Evolutionary conservation across 208 protist genomes (phyloP).

Genomic region (Trypanosoma grayi): DNA sequence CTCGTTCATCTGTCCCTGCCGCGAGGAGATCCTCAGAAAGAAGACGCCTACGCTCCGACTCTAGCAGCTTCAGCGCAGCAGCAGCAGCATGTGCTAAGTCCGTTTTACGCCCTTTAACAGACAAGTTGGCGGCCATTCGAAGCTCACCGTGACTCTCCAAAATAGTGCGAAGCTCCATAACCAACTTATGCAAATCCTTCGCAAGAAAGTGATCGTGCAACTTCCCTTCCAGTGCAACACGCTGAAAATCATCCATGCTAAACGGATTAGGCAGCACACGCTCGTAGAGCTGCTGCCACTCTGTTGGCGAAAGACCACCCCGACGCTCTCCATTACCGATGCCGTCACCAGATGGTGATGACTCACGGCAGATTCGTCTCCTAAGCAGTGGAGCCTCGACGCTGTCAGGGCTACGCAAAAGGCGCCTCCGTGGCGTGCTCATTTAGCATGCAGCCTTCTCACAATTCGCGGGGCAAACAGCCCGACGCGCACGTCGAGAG

Average conservation of each 20-base stretch:
- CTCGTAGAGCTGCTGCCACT: slow-evolving; percentile 60
- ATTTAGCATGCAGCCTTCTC: slow-evolving; percentile 13
- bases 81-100: slow-evolving; percentile 46
- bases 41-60: slow-evolving; percentile 2
- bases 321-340: neutral
- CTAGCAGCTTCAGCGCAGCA: slow-evolving; percentile 41
- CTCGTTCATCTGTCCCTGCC: neutral
- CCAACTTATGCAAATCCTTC: slow-evolving; percentile 70
- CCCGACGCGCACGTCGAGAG: no score
- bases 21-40: neutral
- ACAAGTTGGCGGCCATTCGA: slow-evolving; percentile 40
- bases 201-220: slow-evolving; percentile 52
- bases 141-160: slow-evolving; percentile 69
- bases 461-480: neutral
- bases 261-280: slow-evolving; percentile 60
- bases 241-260: slow-evolving; percentile 52
- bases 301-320: slow-evolving; percentile 28
- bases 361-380: neutral
- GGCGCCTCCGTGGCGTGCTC: neutral
- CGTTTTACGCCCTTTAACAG: slow-evolving; percentile 43
- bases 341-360: neutral
- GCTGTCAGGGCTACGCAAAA: neutral
- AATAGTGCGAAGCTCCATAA: slow-evolving; percentile 62
- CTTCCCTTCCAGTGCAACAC: slow-evolving; percentile 30
- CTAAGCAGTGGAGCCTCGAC: slow-evolving; percentile 1